Evolutionary conservation across 495 filamentous ascomycete species (phyloP), one percentile per base, ranked within the genome.

Genomic region (Aspergillus funiculosus): DNA sequence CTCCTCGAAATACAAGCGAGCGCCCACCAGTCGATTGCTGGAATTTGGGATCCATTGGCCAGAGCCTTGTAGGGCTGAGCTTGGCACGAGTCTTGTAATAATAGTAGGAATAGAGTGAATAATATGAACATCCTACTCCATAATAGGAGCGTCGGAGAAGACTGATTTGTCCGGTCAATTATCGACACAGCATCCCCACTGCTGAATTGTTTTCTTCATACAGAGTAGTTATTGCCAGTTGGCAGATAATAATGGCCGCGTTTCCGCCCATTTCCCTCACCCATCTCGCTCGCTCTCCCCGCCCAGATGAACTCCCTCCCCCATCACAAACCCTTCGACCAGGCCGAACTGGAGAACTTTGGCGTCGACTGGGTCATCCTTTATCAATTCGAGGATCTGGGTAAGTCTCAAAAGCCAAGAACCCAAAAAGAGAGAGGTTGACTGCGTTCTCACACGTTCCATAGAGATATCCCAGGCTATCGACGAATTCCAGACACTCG

Each of bases 401-500:
- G 68, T 70, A 63, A 13, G 44, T n/a, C n/a, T n/a, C n/a, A n/a
- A n/a, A n/a, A 17, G 19, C 26, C 10, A 3, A 13, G 6, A 22
- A 20, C 19, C 15, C 15, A 14, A 2, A 15, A 7, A 19, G 8
- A 30, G 13, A 4, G 34, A 30, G 14, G 5, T 17, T 21, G 4
- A 36, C 31, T 18, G 13, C 11, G 6, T 8, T 17, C 38, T 41
- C 19, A 21, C 5, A 38, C 22, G 19, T 4, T 4, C n/a, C 6
- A 9, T 51, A 87, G 88, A 85, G 42, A 79, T 78, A 53, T 61
- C 69, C 6, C 71, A 82, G 53, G 87, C 90, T 5, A 77, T 82
- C 52, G 68, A 75, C 11, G 75, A 82, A 52, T 94, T 94, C 59
- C 75, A 78, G 40, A 77, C 79, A 43, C 80, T 98, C n/a, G 69